A percentile compares a stretch with the other conserved stretches of the same genome.
These are phyloP conservation scores for Ceratocystis destructans DNA, from an alignment of 2,329 filamentous ascomycete species.

Conservation along the genomic window DNA sequence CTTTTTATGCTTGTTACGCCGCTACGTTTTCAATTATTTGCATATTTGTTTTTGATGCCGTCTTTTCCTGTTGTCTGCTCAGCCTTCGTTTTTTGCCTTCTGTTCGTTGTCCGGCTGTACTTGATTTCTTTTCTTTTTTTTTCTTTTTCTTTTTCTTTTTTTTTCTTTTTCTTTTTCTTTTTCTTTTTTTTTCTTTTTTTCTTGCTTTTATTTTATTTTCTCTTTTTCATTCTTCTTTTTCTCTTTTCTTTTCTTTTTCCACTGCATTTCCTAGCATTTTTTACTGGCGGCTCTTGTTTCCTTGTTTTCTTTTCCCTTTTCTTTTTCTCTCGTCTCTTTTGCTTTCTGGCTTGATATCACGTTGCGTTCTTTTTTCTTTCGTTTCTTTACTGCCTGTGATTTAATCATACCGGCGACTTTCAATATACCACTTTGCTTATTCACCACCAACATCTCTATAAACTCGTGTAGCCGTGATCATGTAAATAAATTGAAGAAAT, in stretches of 20 bases:
- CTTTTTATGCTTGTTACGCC: neutral
- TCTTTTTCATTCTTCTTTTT: neutral
- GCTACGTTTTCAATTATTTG: neutral
- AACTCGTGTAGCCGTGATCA: constrained; percentile 1
- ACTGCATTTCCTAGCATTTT: too few relatives aligned
- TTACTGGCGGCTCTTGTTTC: neutral
- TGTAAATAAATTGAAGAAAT: neutral
- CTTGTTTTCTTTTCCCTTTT: neutral
- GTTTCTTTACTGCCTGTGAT: neutral
- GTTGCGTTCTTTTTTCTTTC: neutral
- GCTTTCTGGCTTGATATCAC: neutral
- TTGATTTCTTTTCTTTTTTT: neutral
- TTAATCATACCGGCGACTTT: neutral
- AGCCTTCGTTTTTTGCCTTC: neutral
- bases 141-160: neutral
- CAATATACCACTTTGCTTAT: neutral
- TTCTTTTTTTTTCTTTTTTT: neutral
- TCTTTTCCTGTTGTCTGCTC: neutral
- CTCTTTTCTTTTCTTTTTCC: neutral
- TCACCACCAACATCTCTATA: neutral
- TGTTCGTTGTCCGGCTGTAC: neutral
- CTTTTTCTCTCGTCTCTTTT: neutral
- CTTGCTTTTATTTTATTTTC: neutral
- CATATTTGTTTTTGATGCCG: neutral
- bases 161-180: neutral